These are phyloP conservation scores for Apiotrichum laibachii DNA, from an alignment of 1,284 basidiomycete species.

Conservation along the genomic window DNA sequence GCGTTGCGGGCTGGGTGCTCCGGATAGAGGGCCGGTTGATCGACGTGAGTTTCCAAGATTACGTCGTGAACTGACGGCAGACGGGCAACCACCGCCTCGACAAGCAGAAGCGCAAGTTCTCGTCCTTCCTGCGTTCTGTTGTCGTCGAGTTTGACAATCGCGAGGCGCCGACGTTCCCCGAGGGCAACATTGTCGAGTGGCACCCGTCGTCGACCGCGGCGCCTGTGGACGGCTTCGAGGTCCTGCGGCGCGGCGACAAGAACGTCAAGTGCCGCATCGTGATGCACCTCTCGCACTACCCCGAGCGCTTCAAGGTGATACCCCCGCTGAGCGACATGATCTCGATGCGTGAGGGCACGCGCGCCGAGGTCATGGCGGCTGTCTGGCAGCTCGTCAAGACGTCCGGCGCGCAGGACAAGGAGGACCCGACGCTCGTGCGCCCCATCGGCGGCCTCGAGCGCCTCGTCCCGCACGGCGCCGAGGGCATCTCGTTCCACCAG, in stretches of 20 bases:
- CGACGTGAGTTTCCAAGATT: constrained; percentile 46
- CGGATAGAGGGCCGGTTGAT: constrained; percentile 85
- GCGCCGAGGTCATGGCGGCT: constrained; percentile 74
- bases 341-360: constrained; percentile 79
- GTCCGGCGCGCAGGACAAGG: constrained; percentile 82
- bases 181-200: constrained; percentile 55
- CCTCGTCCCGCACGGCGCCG: constrained; percentile 58
- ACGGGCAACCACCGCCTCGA: constrained; percentile 64
- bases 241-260: constrained; percentile 75
- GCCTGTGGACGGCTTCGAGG: constrained; percentile 80
- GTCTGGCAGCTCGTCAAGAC: constrained; percentile 93
- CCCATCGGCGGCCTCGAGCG: constrained; percentile 67
- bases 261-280: constrained; percentile 74
- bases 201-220: constrained; percentile 61
- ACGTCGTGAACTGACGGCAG: constrained; percentile 9
- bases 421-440: constrained; percentile 74
- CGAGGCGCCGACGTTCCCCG: constrained; percentile 75
- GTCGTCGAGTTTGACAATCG: constrained; percentile 78
- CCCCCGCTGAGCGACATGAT: constrained; percentile 74
- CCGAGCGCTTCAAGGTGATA: constrained; percentile 78
- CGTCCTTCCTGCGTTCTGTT: constrained; percentile 77
- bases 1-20: constrained; percentile 85
- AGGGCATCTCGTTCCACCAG: constrained; percentile 70
- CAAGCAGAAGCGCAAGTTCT: constrained; percentile 73
- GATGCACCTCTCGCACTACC: constrained; percentile 78